Evolutionary conservation across 1,139 yeast genomes (phyloP), one percentile per base, ranked within the genome.

Genomic region (Geotrichum reessii): DNA sequence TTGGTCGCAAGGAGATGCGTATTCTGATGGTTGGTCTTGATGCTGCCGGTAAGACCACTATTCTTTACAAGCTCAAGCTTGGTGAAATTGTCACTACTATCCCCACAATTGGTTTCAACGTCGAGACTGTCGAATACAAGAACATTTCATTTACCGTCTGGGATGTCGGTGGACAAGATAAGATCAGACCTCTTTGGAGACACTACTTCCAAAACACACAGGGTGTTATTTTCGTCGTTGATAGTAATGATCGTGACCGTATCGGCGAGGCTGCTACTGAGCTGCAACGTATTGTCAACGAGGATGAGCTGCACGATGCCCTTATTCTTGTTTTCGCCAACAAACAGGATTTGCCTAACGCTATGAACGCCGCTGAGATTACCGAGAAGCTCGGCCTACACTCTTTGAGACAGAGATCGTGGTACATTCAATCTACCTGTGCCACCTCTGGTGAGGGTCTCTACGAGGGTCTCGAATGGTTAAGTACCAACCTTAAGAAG

Each of bases 81-180:
- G 96, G 96, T 73, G 96, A 88, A 78, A 87, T 89, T 70, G 95
- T 89, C 73, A 88, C 95, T 71, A 89, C 96, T 61, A 88, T 89
- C 72, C 96, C 96, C 74, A 89, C 96, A 67, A 88, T 89, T 74
- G 96, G 95, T 71, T 89, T 89, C 85, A 89, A 89, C 76, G 96
- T 89, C 67, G 96, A 89, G 78, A 89, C 96, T 65, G 95, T 89
- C 69, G 96, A 89, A 78, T 89, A 89, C 82, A 88, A 88, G 81
- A 89, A 89, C 85, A 88, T 89, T 74, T 86, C 95, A 53, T 89
- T 89, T 81, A 89, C 96, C 65, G 96, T 89, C 66, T 89, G 96
- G 96, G 96, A 89, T 83, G 96, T 89, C 71, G 96, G 96, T 86
- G 96, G 96, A 84, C 96, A 89, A 81, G 95, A 87, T 77, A 89